Evolutionary conservation across 2,329 filamentous ascomycete species (phyloP).

Genomic region (Fusarium musae): DNA sequence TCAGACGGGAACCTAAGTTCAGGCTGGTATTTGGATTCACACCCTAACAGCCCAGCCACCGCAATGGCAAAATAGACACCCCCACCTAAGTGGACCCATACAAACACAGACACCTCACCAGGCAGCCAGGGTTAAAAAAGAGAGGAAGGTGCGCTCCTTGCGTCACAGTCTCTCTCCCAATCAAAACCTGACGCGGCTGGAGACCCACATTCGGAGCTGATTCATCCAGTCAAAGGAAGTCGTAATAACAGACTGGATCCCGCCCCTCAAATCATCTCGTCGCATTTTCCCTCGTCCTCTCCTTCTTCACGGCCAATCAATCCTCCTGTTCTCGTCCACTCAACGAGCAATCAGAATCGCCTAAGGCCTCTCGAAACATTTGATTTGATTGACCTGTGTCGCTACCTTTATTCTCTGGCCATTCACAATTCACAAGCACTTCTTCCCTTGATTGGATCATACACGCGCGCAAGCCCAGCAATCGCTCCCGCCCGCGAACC

Average conservation of each 20-base stretch:
- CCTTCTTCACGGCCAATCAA: slow-evolving; percentile 61
- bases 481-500: slow-evolving; percentile 24
- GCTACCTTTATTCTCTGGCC: slow-evolving; percentile 39
- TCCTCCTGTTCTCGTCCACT: slow-evolving; percentile 53
- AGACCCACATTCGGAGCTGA: slow-evolving; percentile 55
- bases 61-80: background rate
- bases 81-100: background rate
- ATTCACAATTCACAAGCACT: slow-evolving; percentile 46
- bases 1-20: too few relatives aligned
- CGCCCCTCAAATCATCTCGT: slow-evolving; percentile 64
- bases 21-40: background rate
- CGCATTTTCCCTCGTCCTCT: slow-evolving; percentile 56
- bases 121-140: slow-evolving; percentile 4
- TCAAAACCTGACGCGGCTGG: slow-evolving; percentile 42
- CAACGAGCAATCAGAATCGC: slow-evolving; percentile 48
- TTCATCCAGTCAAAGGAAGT: slow-evolving; percentile 61
- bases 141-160: slow-evolving; percentile 35
- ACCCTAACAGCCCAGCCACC: slow-evolving; percentile 1
- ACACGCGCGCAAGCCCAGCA: slow-evolving; percentile 28
- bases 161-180: slow-evolving; percentile 48
- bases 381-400: slow-evolving; percentile 36
- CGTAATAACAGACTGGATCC: slow-evolving; percentile 56
- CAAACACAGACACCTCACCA: background rate
- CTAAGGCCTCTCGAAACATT: slow-evolving; percentile 45
- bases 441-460: slow-evolving; percentile 43